phyloP scores from a whole-genome alignment of 495 filamentous ascomycete species.

The Daldinia vernicosa region DNA sequence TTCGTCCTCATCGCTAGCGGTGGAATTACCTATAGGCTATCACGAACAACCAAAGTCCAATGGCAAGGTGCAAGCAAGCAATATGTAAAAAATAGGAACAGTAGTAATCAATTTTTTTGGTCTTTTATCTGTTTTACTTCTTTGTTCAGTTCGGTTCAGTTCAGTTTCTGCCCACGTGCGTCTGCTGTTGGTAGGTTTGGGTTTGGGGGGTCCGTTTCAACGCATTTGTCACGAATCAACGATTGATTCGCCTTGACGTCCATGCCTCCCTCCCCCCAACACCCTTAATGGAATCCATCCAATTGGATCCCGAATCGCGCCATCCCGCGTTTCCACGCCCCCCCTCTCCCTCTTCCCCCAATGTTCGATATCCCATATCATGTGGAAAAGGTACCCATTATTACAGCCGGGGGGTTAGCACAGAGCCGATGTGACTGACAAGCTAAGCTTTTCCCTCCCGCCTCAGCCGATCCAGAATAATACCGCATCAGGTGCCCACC shows the following conservation, averaged over 20 bases:
- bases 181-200: neutral
- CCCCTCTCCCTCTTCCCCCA: too few relatives aligned
- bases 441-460: conserved; percentile 28
- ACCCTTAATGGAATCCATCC: conserved; percentile 11
- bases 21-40: conserved; percentile 13
- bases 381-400: neutral
- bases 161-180: conserved; percentile 5
- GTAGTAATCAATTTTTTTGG: conserved; percentile 10
- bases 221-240: conserved; percentile 12
- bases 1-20: conserved; percentile 1
- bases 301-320: conserved; percentile 22
- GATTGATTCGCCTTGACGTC: conserved; percentile 18
- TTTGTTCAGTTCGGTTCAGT: conserved; percentile 1
- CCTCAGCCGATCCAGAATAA: conserved; percentile 36
- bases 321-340: conserved; percentile 17
- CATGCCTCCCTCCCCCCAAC: neutral
- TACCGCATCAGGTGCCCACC: conserved; percentile 34
- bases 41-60: conserved; percentile 14
- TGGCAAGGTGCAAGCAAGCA: neutral
- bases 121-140: conserved; percentile 8
- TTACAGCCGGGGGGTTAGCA: conserved; percentile 19
- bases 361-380: neutral
- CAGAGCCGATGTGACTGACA: conserved; percentile 32
- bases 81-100: conserved; percentile 6
- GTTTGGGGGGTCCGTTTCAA: neutral